phyloP scores from a whole-genome alignment of 106 monocot genomes.

The Dendrobium huoshanense region DNA sequence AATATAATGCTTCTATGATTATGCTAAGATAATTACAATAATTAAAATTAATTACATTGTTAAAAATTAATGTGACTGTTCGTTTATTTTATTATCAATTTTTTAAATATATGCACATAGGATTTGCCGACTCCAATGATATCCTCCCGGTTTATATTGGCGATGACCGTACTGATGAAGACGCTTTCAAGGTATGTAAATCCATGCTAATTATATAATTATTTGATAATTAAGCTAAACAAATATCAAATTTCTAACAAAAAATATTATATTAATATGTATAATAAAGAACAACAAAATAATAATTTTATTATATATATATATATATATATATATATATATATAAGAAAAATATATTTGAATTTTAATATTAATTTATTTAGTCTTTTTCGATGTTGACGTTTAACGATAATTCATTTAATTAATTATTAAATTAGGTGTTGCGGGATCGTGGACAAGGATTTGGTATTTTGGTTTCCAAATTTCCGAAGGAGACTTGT shows the following conservation, averaged over 20 bases:
- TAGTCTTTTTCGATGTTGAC: not conserved
- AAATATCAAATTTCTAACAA: no score
- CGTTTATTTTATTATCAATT: not conserved
- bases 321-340: no score
- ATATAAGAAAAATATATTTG: no score
- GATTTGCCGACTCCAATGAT: slow-evolving; percentile 37
- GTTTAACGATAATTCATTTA: not conserved
- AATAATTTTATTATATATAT: no score
- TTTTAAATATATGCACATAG: slow-evolving; percentile 7
- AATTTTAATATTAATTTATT: no score
- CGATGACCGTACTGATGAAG: slow-evolving; percentile 77
- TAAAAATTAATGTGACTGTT: not conserved
- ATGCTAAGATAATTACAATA: not conserved
- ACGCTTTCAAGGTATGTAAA: slow-evolving; percentile 56
- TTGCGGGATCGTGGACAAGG: slow-evolving; percentile 57
- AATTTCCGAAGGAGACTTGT: slow-evolving; percentile 54
- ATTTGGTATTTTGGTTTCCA: slow-evolving; percentile 58
- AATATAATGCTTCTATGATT: no score
- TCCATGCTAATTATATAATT: not conserved
- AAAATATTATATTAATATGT: no score
- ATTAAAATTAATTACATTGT: not conserved
- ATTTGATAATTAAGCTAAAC: no score
- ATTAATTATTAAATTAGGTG: slow-evolving; percentile 25
- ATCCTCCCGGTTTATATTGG: slow-evolving; percentile 72
- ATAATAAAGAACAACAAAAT: no score